These are phyloP conservation scores for Globisporangium nunn DNA, from an alignment of 352 stramenopile species.

Conservation along the genomic window DNA sequence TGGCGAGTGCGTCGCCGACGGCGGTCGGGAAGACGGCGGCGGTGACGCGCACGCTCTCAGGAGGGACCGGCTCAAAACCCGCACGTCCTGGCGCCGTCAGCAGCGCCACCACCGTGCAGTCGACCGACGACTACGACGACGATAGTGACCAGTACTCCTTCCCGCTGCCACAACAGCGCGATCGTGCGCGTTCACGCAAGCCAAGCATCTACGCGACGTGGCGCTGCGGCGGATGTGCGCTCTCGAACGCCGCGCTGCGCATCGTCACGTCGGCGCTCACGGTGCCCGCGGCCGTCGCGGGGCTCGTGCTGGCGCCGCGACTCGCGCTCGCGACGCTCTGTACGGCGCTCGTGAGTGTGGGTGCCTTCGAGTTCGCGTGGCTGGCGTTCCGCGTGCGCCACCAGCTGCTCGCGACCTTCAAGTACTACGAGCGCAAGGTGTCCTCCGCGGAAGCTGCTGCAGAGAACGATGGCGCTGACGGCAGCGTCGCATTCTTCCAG, in stretches of 20 bases:
- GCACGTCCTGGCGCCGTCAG: conserved; percentile 23
- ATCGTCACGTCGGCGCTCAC: conserved; percentile 22
- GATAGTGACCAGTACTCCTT: conserved; percentile 6
- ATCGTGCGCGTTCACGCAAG: conserved; percentile 25
- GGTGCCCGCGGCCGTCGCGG: conserved; percentile 21
- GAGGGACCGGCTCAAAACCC: background rate
- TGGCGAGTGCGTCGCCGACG: conserved; percentile 7
- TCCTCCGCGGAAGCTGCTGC: conserved; percentile 5
- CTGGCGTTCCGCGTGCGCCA: conserved; percentile 41
- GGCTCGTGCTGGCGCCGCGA: conserved; percentile 29
- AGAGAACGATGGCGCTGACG: conserved; percentile 6
- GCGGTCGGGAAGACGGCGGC: conserved; percentile 12
- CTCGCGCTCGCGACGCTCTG: conserved; percentile 21
- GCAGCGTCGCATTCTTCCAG: conserved; percentile 14
- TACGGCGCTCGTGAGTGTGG: conserved; percentile 25
- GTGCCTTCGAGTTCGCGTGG: conserved; percentile 50
- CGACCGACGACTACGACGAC: conserved; percentile 16
- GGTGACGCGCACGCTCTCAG: conserved; percentile 7
- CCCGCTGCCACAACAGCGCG: conserved; percentile 8
- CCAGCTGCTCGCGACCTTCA: conserved; percentile 31
- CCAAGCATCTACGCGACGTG: conserved; percentile 32
- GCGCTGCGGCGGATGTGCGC: conserved; percentile 27
- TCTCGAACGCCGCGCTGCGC: conserved; percentile 29
- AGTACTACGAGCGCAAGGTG: conserved; percentile 30
- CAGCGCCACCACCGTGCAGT: conserved; percentile 14